Conservation (phyloP, 2,329 filamentous ascomycete species). For the Corynespora cassiicola region DNA sequence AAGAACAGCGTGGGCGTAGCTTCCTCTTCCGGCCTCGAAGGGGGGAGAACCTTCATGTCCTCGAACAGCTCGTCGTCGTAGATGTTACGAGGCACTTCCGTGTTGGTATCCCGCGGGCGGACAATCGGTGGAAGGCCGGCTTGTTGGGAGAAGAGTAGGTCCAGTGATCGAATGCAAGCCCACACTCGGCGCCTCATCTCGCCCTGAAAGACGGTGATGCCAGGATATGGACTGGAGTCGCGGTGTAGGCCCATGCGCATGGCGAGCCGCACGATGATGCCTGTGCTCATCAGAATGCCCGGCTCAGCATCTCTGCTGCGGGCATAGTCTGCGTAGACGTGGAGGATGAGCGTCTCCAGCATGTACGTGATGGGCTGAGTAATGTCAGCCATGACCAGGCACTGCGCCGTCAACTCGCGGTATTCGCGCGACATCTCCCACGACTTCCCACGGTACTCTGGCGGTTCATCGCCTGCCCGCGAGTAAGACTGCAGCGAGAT, state of each 20-base stretch:
- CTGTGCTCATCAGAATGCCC: constrained; percentile 66
- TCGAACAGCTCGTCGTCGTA: constrained; percentile 82
- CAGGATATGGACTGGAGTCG: constrained; percentile 76
- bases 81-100: constrained; percentile 76
- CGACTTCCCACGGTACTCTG: constrained; percentile 75
- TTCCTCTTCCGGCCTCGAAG: constrained; percentile 70
- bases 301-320: constrained; percentile 76
- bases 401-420: constrained; percentile 77
- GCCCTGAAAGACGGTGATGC: constrained; percentile 74
- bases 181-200: constrained; percentile 71
- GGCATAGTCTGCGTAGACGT: constrained; percentile 77
- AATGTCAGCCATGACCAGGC: constrained; percentile 77
- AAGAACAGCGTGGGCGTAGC: constrained; percentile 80
- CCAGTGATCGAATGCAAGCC: constrained; percentile 75
- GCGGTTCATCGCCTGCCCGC: constrained; percentile 79
- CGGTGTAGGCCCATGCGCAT: constrained; percentile 82
- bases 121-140: constrained; percentile 69
- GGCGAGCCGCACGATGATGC: constrained; percentile 66
- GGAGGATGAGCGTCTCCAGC: constrained; percentile 78
- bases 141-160: constrained; percentile 80
- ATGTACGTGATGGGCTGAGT: constrained; percentile 77
- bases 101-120: constrained; percentile 76
- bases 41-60: constrained; percentile 70
- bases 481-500: constrained; percentile 81
- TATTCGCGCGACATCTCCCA: constrained; percentile 61